phyloP scores from a whole-genome alignment of 176 grass and related monocot genomes.

The Cymbopogon citratus region DNA sequence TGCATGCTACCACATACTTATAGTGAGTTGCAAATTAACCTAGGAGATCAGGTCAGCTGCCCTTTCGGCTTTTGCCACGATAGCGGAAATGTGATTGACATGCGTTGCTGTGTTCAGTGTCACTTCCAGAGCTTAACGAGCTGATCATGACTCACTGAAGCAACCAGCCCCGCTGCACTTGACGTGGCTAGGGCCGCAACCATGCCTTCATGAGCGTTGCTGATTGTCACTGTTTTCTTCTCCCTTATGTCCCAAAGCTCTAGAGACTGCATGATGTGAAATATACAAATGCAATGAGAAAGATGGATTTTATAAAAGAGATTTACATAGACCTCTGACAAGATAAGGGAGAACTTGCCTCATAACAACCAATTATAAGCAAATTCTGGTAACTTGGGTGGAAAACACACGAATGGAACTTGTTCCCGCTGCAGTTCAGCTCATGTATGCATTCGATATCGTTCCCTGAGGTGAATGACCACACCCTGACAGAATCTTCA shows the following conservation, averaged over 20 bases:
- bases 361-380: constrained; percentile 85
- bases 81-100: not conserved
- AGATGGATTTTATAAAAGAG: not conserved
- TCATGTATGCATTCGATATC: constrained; percentile 75
- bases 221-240: constrained; percentile 67
- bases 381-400: constrained; percentile 64
- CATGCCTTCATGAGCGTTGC: constrained; percentile 69
- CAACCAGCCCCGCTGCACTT: constrained; percentile 65
- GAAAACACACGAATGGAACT: constrained; percentile 94
- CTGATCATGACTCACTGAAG: constrained; percentile 87
- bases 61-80: not conserved
- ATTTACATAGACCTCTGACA: not conserved
- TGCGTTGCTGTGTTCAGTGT: constrained; percentile 22
- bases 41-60: constrained; percentile 11
- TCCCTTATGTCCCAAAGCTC: constrained; percentile 92
- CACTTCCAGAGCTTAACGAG: constrained; percentile 91
- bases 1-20: not conserved
- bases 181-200: constrained; percentile 79
- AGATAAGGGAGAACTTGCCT: constrained; percentile 47
- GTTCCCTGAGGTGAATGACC: constrained; percentile 65
- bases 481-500: constrained; percentile 86
- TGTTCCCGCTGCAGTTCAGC: constrained; percentile 78
- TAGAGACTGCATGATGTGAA: constrained; percentile 61
- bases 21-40: not conserved
- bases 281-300: not conserved